Conservation (phyloP, 495 filamentous ascomycete genomes). For the Penicillium bovifimosum region DNA sequence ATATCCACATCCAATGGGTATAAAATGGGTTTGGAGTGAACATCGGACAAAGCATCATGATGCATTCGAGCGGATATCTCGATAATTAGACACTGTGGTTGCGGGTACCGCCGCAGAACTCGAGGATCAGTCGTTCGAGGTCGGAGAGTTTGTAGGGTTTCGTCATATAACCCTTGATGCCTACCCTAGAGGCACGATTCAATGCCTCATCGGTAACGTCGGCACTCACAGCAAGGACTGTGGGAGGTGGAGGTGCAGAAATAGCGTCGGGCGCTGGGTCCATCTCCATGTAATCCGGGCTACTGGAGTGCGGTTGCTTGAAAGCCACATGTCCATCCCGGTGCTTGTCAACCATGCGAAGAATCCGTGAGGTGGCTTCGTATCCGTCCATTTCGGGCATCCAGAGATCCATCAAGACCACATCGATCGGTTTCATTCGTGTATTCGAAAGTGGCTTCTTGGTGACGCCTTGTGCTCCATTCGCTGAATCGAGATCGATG, state of each 20-base stretch:
- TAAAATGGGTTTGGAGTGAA: constrained; percentile 4
- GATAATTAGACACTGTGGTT: not conserved
- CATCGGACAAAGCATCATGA: constrained; percentile 1
- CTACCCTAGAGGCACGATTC: constrained; percentile 57
- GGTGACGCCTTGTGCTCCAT: not conserved
- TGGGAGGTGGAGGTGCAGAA: constrained; percentile 27
- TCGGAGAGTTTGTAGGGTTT: constrained; percentile 74
- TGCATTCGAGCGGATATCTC: not conserved
- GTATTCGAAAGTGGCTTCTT: constrained; percentile 1
- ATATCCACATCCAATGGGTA: constrained; percentile 11
- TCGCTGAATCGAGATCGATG: not conserved
- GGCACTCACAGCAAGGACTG: constrained; percentile 68
- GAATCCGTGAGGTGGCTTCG: constrained; percentile 62
- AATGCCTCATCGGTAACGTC: constrained; percentile 67
- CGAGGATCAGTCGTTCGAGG: constrained; percentile 60
- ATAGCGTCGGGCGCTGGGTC: constrained; percentile 10
- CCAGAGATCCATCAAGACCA: constrained; percentile 80
- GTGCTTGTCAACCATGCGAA: constrained; percentile 45
- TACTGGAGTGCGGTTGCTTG: not conserved
- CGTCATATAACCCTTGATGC: constrained; percentile 73
- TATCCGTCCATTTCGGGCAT: constrained; percentile 84
- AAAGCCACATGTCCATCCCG: constrained; percentile 15
- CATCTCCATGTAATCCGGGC: constrained; percentile 18
- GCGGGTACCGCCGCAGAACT: constrained; percentile 46
- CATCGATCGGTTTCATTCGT: constrained; percentile 50